Evolutionary conservation across 2,329 filamentous ascomycete species (phyloP), one percentile per base, ranked within the genome.

Genomic region (Aspergillus cejpii): DNA sequence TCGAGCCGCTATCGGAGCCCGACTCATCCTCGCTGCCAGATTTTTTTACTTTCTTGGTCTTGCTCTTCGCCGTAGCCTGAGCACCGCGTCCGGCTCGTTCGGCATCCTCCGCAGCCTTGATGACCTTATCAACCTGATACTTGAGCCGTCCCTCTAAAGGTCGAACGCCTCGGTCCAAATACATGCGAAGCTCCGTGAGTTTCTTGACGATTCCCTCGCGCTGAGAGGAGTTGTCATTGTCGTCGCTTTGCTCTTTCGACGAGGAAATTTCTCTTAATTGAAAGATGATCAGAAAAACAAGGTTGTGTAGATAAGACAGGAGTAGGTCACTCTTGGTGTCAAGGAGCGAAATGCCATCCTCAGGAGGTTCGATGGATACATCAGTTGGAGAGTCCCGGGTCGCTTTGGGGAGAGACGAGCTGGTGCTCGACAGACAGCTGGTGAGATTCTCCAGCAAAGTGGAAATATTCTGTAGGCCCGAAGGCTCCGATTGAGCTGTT

Each of bases 261-360:
- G 48, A 63, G 58, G 26, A 67, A 49, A 61, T 81, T 80, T 47
- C 56, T 26, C 87, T 81, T 15, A 97, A 68, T 60, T 94, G 91
- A 28, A 94, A 69, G 1, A 95, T 73, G 36, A 94, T 84, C 31
- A 95, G 73, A 56, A 94, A 94, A 36, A 92, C 87, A 3, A 97
- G 80, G 59, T 95, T 94, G 60, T 98, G 91, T 0, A 98, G 76
- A 68, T 98, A 98, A 3, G 91, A 91, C 29, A 98, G 81, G 14
- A 98, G 81, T n/a, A 98, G 77, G 64, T 98, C 92, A 69, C 94
- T 97, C 72, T 98, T 98, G 53, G 87, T 82, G 63, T 97, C 89
- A 59, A 98, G 83, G 1, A 98, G 80, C 0, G 92, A 96, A 47
- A 98, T 92, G 61, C 92, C 91, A 58, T 95, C 82, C 52, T 83